A percentile compares a stretch with the other conserved stretches of the same genome.
Conservation (phyloP, 2,329 filamentous ascomycete species). For the Periconia macrospinosa region DNA sequence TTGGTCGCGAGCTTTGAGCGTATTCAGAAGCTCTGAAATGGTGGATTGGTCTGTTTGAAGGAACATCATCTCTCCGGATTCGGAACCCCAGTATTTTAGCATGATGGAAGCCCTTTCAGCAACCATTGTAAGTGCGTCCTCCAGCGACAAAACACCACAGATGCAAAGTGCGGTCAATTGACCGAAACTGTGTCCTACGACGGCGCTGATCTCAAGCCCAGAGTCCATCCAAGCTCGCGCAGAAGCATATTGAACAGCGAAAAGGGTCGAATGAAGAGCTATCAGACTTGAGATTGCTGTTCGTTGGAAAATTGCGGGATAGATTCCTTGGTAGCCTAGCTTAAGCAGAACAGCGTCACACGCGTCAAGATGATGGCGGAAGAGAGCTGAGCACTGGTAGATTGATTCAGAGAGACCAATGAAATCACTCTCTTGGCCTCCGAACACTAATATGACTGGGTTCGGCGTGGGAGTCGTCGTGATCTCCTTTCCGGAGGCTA, state of each 20-base stretch:
- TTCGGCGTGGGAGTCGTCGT: neutral
- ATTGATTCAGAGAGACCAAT: constrained; percentile 2
- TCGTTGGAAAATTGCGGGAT: constrained; percentile 9
- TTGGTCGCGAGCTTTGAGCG: neutral
- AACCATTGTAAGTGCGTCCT: constrained; percentile 38
- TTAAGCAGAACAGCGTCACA: constrained; percentile 5
- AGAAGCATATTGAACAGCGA: constrained; percentile 20
- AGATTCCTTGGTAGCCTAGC: neutral
- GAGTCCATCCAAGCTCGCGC: constrained; percentile 14
- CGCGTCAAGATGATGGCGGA: constrained; percentile 6
- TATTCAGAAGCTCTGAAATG: neutral
- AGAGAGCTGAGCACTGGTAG: neutral
- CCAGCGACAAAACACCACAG: constrained; percentile 34
- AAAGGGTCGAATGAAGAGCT: constrained; percentile 10
- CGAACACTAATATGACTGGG: constrained; percentile 9
- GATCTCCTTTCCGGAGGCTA: neutral
- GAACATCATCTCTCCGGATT: constrained; percentile 24
- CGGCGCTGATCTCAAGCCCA: constrained; percentile 9
- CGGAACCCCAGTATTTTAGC: constrained; percentile 16
- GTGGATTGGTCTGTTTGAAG: constrained; percentile 5
- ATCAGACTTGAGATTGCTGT: constrained; percentile 6
- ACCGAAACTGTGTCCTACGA: constrained; percentile 33
- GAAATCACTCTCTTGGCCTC: constrained; percentile 5
- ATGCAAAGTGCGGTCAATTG: constrained; percentile 40
- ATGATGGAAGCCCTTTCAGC: constrained; percentile 37